phyloP scores from a whole-genome alignment of 176 grass and related monocot genomes.

The Alopecurus myosuroides region DNA sequence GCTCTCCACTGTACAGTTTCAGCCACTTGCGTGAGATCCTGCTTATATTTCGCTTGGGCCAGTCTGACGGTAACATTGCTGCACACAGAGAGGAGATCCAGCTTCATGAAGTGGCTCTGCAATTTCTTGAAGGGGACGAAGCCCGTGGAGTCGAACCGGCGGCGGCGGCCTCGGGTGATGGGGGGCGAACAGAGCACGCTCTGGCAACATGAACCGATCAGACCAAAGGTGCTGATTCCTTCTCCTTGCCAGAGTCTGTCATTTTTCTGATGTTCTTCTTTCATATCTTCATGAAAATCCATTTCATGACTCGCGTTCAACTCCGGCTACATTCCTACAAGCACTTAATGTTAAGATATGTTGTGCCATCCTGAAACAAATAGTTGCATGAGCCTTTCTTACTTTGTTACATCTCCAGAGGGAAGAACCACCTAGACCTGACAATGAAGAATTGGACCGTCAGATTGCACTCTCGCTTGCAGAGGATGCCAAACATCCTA shows the following conservation, averaged over 20 bases:
- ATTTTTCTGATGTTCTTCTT: background rate
- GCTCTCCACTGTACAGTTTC: constrained; percentile 28
- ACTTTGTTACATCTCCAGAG: constrained; percentile 37
- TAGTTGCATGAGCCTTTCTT: constrained; percentile 19
- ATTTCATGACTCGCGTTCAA: constrained; percentile 14
- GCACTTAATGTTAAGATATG: background rate
- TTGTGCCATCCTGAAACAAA: background rate
- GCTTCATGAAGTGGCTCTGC: constrained; percentile 93
- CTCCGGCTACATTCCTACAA: background rate
- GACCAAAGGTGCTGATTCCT: constrained; percentile 53
- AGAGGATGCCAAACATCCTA: constrained; percentile 67
- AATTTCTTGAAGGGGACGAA: constrained; percentile 75
- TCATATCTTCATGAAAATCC: background rate
- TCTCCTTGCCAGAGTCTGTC: background rate
- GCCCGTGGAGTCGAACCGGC: constrained; percentile 39
- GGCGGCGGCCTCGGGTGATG: constrained; percentile 40
- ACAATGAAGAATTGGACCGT: constrained; percentile 75
- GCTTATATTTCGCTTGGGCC: constrained; percentile 8
- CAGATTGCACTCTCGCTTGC: constrained; percentile 81
- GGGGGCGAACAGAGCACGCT: constrained; percentile 53
- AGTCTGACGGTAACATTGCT: constrained; percentile 26
- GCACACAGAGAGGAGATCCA: constrained; percentile 62
- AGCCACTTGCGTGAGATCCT: constrained; percentile 29
- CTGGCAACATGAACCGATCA: constrained; percentile 50
- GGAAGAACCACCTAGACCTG: constrained; percentile 58